Evolutionary conservation across 169 alveolate species (phyloP), one percentile per base, ranked within the genome.

Genomic region (Plasmodium sp.): DNA sequence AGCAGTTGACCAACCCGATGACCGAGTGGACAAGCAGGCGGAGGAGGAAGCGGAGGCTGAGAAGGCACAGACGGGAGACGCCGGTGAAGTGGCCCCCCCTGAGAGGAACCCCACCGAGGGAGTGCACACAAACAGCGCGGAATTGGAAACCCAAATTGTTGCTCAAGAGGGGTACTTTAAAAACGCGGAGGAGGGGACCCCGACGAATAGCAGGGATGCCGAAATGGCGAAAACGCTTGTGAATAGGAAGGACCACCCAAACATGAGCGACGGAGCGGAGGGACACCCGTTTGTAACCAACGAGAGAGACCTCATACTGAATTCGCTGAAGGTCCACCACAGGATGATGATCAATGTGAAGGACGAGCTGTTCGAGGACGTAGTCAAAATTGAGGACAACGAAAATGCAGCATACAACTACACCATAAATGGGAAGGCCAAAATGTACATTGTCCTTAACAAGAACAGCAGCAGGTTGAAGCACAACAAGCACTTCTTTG

Each of bases 301-400:
- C 36, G 93, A 81, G 45, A 39, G 80, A 6, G 93, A 83, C 33
- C 51, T 84, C 81, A 71, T 83, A 7, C 51, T 83, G 58, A 83
- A 85, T 48, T 75, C 93, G 22, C 71, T 93, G 45, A 62, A 62
- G 41, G 93, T 83, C 10, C 94, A 83, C 88, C 94, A 93, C 12
- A 75, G 81, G 48, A 56, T 86, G 48, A 86, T 83, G 94, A 81
- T 93, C 27, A 93, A 86, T 73, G 39, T 77, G 10, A 93, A 90
- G 72, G 96, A 93, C n/a, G 92, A 84, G 56, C 39, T 58, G 33
- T 82, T 86, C 43, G 84, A 82, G 12, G 84, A 82, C 48, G 84
- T 74, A 31, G 82, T 93, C 12, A 86, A 79, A 51, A 48, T 90
- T 45, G 41, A 81, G 36, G 58, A 84, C 58, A 86, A 83, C 80